Evolutionary conservation across 73 alveolate genomes (phyloP), one percentile per base, ranked within the genome.

Genomic region (Blepharisma japonicum): DNA sequence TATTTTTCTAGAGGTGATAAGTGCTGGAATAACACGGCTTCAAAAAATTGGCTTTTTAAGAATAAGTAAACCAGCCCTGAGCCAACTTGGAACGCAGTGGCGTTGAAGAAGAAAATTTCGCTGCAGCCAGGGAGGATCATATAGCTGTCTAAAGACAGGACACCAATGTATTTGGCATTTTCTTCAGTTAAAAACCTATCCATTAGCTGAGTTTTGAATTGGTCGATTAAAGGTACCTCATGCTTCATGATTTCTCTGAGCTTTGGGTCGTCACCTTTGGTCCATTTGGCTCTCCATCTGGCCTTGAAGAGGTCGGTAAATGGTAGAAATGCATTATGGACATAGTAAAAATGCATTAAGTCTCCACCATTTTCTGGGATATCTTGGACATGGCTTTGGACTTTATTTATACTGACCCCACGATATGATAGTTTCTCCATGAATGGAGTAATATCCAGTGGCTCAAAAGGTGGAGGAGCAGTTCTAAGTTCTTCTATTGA

Each of bases 281-380:
- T 32, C 67, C 79, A 74, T 68, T 84, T 84, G 74, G 87, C 78
- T 6, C 55, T 67, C 91, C 91, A 84, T 21, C 53, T 81, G 51
- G 79, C 86, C 21, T 68, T 77, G 25, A 84, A 39, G 47, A 82
- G 23, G 48, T 46, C 82, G 82, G 79, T 78, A 78, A 27, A 83
- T 49, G 53, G 86, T 56, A 55, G 51, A 68, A 81, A 51, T 55
- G 45, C 71, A 18, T 32, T 68, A 55, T 84, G 91, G n/a, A 84
- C 71, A 56, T 71, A 84, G 20, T 68, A 72, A 55, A 84, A 84
- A 55, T 84, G 91, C 71, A 74, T 79, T 45, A 83, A 50, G 70
- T 84, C 91, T n/a, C 88, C 88, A 7, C 91, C 91, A 71, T 84
- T 84, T 70, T 84, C 91, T 68, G 88, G 84, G 51, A 84, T 81